A percentile compares a stretch with the other conserved stretches of the same genome.
These are phyloP conservation scores for Diaporthe sp. DNA, from an alignment of 2,329 filamentous ascomycete genomes.

Conservation along the genomic window DNA sequence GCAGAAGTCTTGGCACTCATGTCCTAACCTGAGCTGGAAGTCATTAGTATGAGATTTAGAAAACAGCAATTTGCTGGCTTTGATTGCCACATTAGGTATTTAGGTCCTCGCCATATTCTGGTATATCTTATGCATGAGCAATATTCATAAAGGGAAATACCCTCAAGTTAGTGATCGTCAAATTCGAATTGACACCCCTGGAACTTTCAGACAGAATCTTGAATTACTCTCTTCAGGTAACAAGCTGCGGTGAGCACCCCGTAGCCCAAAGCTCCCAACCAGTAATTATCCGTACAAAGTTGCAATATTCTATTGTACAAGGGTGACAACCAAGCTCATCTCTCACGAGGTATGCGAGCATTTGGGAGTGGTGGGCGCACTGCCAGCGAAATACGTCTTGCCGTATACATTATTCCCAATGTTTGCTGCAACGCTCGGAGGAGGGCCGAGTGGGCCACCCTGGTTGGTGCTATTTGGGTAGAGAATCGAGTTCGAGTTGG, in stretches of 20 bases:
- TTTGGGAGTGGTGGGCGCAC: constrained; percentile 1
- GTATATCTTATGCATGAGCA: background rate
- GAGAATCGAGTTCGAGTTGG: background rate
- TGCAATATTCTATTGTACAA: background rate
- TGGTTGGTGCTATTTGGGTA: background rate
- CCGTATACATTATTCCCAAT: background rate
- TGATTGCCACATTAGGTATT: no score
- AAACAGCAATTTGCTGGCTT: no score
- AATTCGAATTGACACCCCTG: background rate
- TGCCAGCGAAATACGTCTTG: background rate
- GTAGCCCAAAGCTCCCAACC: background rate
- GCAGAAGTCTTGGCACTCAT: no score
- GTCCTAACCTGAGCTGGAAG: no score
- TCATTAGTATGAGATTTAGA: no score
- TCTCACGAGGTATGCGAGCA: background rate
- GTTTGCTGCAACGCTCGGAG: background rate
- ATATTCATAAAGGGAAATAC: background rate
- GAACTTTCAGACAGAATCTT: background rate
- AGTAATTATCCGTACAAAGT: background rate
- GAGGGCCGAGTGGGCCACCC: background rate
- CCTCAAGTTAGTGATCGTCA: background rate
- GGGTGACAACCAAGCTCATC: background rate
- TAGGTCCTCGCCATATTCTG: background rate
- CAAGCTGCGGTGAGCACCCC: background rate
- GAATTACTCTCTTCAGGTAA: background rate